Conservation (phyloP, 768 basidiomycete species). For the Paxillus ammoniavirescens region DNA sequence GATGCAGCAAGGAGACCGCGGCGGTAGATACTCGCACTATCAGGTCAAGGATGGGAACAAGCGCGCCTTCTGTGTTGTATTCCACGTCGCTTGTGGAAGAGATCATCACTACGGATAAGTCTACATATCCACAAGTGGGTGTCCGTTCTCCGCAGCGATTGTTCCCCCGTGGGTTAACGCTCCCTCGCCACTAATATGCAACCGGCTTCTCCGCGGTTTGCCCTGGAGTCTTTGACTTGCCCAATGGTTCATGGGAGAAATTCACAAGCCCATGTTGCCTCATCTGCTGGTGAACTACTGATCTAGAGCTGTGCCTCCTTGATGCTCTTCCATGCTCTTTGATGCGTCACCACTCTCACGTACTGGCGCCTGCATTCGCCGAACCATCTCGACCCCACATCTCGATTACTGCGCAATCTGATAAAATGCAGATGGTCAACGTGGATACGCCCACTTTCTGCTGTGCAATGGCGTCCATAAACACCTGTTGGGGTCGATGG, state of each 20-base stretch:
- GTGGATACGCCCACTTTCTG: not conserved
- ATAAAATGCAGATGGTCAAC: not conserved
- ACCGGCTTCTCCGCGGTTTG: constrained; percentile 13
- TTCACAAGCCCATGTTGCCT: not conserved
- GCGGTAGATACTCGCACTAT: constrained; percentile 3
- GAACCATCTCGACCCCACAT: not conserved
- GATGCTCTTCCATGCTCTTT: not conserved
- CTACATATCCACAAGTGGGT: not conserved
- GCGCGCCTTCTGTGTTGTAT: not conserved
- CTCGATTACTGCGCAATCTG: not conserved
- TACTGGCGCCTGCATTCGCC: not conserved
- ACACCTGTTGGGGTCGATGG: not conserved
- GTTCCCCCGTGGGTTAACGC: not conserved
- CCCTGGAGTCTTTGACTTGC: not conserved
- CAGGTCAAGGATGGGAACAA: not conserved
- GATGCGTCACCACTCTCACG: not conserved
- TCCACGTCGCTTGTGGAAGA: not conserved
- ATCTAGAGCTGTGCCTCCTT: not conserved
- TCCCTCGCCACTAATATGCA: not conserved
- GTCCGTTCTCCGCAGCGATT: not conserved
- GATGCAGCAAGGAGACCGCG: not conserved
- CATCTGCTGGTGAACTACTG: not conserved
- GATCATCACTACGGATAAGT: not conserved
- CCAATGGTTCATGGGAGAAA: not conserved
- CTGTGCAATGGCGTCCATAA: not conserved